Percentiles rank a stretch among this genome's conserved stretches.
Conservation (phyloP, 257 asterid species). For the Jacaranda copaia region DNA sequence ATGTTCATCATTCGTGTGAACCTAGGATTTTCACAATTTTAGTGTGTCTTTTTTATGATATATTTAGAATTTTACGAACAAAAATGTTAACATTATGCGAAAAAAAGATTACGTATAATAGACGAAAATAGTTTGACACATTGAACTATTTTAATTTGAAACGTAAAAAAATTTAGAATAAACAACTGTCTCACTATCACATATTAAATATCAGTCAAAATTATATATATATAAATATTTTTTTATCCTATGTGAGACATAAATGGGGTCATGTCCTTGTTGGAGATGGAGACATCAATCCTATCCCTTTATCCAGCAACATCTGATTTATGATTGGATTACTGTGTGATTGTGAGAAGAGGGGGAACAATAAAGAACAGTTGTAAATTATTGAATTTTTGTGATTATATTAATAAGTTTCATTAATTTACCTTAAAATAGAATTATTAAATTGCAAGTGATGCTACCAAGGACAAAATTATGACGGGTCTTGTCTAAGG, state of each 20-base stretch:
- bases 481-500: neutral
- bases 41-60: no score
- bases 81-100: no score
- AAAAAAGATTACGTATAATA: no score
- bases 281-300: conserved; percentile 38
- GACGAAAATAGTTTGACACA: no score
- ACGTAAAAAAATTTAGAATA: no score
- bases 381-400: neutral
- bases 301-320: conserved; percentile 35
- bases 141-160: no score
- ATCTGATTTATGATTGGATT: neutral
- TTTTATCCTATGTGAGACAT: neutral
- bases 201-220: no score
- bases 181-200: no score
- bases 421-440: neutral
- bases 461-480: neutral
- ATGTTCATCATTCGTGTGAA: no score
- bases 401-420: neutral
- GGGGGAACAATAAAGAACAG: neutral
- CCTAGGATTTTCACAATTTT: no score
- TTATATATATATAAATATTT: neutral
- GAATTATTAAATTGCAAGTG: neutral
- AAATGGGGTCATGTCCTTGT: neutral
- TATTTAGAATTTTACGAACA: no score
- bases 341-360: neutral